Base-by-base conservation (phyloP, 169 alveolate species). In the Plasmodium fragile region DNA sequence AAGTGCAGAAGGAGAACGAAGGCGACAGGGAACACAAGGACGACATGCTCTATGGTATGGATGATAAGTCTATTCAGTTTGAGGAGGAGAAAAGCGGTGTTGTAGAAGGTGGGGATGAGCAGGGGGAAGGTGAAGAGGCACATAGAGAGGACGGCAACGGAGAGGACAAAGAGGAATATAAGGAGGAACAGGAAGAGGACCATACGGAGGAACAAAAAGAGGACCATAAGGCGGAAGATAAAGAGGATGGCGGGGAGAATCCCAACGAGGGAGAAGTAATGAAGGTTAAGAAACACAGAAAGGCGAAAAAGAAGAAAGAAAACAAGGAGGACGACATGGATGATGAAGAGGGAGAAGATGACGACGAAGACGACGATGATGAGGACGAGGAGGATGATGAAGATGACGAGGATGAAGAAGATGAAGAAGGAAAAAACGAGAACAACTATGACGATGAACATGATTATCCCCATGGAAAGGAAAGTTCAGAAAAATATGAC, bases 381-480 rank as follows among this genome's bases (percentile, higher is more conserved):
- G 18, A 5, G 0, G 69, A 82, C 3, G 45, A 39, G 10, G 34
- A 82, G 4, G 13, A 4, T 0, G 18, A 18, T 8, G 43, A 36
- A 4, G 92, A 82, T 1, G 72, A 59, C 28, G 45, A 82, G 2
- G 75, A 41, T 55, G 34, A 65, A 0, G 39, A 18, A 0, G 28
- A 82, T 6, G 30, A 36, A 32, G 52, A 81, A 53, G 45, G 28
- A n/a, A 28, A 49, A 30, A 16, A 81, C 32, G 92, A 45, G 10
- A 52, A 65, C 6, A 59, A 65, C 22, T 18, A 41, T 69, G 82
- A 34, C 52, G 55, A 83, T 71, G 92, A 83, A 34, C 6, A 41
- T 83, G 92, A 69, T 25, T 7, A 49, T 4, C 30, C n/a, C 49
- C 22, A 70, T 39, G 92, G 53, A 43, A 65, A 52, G 22, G 45